Base-by-base conservation (phyloP, 2,329 filamentous ascomycete species). In the Furcasterigmium sp. region DNA sequence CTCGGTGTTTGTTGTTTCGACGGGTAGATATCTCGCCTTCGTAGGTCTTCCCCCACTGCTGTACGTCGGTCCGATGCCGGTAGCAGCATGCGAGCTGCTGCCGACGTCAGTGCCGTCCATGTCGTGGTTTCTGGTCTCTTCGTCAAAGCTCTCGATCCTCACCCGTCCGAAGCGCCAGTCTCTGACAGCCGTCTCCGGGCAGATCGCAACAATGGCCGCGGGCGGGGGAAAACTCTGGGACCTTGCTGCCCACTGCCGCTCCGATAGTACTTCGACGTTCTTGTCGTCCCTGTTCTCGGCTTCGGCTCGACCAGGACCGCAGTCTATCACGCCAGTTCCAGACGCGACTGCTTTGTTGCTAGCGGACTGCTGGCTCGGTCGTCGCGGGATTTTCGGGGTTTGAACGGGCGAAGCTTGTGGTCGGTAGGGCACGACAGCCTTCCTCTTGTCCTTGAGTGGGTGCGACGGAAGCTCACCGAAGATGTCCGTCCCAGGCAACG, bases 121-220 rank as follows among this genome's bases (percentile, higher is more conserved):
- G 41, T 52, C 55, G 41, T 43, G 47, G 8, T 48, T 56, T 28
- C 46, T 47, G 19, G 47, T 47, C 44, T 56, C 36, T 53, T 55
- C 30, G 62, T 95, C 86, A 61, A 95, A 82, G 56, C 87, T 87
- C 61, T 91, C 82, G 34, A 96, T 80, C 42, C 76, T 78, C 41
- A 97, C 76, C n/a, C 72, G 73, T 36, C 85, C 87, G 60, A 94
- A 89, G 42, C 93, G 76, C 84, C 87, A 91, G 62, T 97, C 91
- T 43, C 64, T 68, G 4, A 66, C 64, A 3, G 79, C 78, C 35
- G 65, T 71, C 46, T 66, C 59, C 2, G 72, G 72, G 14, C 66
- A 64, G 43, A 78, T 66, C 3, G 69, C 70, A 14, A 68, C 62
- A 28, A 55, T 60, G 4, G 70, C 61, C 11, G 63, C 56, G 34